Base-by-base conservation (phyloP, 257 asterid species). In the Plectranthus barbatus region DNA sequence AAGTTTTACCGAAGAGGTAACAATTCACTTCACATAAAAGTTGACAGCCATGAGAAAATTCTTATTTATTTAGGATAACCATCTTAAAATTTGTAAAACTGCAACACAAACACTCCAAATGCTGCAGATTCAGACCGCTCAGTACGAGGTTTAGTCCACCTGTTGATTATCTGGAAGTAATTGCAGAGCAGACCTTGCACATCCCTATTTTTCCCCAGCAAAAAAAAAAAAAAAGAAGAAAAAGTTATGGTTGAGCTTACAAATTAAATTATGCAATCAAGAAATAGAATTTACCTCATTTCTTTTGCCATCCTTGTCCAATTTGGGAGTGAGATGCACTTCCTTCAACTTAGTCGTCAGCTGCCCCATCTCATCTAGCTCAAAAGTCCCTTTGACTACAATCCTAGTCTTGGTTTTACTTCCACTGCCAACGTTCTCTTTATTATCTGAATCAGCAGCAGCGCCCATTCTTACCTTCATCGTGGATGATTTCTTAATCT, bases 351-450 rank as follows among this genome's bases (percentile, higher is more conserved):
- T 62, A 58, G 76, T 79, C 3, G 60, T 15, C 71, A 83, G 72
- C 74, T 73, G 9, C 36, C 31, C 31, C 31, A 26, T 26, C 31
- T 26, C 31, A 26, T 26, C 36, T 1, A 4, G 7, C 36, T 31
- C 36, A 31, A 7, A 31, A 31, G 7, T n/a, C 4, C 55, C 45
- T 2, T 61, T 17, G 3, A 19, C 23, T 0, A 4, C 12, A 6
- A 7, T 5, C 45, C 46, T 61, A 1, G 33, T 5, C 33, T 45
- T 62, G 53, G 72, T 11, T 13, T 67, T 70, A 10, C 68, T 65
- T 9, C 66, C 77, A 72, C 62, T 70, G 50, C 59, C 78, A 31
- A 74, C 72, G 62, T 82, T 89, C 80, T 83, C 94, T 72, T 86
- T 86, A 77, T 82, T 75, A 31, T 82, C 86, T 7, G 81, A 50